These are phyloP conservation scores for Plantago ovata DNA, from an alignment of 257 asterid genomes.

Conservation along the genomic window DNA sequence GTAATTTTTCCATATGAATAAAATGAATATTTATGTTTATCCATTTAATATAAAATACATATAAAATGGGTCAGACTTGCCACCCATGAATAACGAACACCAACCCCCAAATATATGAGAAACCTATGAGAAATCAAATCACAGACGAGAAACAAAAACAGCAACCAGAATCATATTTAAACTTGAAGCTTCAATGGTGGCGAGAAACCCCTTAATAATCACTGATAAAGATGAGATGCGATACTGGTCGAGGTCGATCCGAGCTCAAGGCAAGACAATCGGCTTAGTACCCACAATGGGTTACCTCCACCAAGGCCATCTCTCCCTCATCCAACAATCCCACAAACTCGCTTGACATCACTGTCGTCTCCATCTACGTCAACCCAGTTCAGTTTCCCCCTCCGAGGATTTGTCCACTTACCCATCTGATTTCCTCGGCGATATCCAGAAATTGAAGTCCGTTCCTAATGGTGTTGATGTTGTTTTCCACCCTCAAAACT, in stretches of 20 bases:
- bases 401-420: constrained; percentile 88
- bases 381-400: constrained; percentile 96
- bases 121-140: no score
- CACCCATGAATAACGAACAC: no score
- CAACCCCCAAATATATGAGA: no score
- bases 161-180: no score
- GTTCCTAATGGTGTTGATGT: constrained; percentile 57
- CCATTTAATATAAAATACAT: no score
- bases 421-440: constrained; percentile 86
- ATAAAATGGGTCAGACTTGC: no score
- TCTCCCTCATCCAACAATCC: constrained; percentile 65
- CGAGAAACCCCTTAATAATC: constrained; percentile 62
- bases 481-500: constrained; percentile 68
- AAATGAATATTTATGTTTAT: no score
- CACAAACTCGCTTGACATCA: constrained; percentile 44
- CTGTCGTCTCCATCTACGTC: constrained; percentile 78
- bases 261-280: constrained; percentile 56
- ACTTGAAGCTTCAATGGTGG: no score
- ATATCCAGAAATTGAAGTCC: constrained; percentile 50
- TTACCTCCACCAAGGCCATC: constrained; percentile 87
- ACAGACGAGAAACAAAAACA: no score
- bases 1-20: no score
- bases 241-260: constrained; percentile 65
- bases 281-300: constrained; percentile 97
- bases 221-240: constrained; percentile 65